Percentiles rank a stretch among this genome's conserved stretches.
These are phyloP conservation scores for Neoarthrinium moseri DNA, from an alignment of 2,329 filamentous ascomycete species.

Conservation along the genomic window DNA sequence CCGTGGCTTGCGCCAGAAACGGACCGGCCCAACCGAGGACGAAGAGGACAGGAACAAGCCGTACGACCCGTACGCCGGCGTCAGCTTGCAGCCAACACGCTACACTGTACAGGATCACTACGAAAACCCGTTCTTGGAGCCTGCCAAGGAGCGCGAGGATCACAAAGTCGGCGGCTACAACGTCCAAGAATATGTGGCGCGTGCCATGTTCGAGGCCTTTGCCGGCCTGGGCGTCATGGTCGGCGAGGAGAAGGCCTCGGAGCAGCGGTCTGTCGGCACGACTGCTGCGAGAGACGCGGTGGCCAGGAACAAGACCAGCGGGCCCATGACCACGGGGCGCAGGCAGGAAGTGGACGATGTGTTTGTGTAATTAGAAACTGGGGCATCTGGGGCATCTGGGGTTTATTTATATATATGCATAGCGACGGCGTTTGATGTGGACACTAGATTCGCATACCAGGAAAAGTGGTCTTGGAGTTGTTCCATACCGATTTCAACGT, in stretches of 20 bases:
- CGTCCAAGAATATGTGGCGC: slow-evolving; percentile 75
- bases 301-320: slow-evolving; percentile 27
- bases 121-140: slow-evolving; percentile 71
- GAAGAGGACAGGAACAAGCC: slow-evolving; percentile 66
- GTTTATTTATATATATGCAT: slow-evolving; percentile 24
- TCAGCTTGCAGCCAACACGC: slow-evolving; percentile 63
- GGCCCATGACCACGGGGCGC: slow-evolving; percentile 17
- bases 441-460: neutral
- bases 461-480: too few species aligned
- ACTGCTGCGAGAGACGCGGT: slow-evolving; percentile 34
- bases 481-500: too few species aligned
- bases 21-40: slow-evolving; percentile 42
- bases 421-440: slow-evolving; percentile 28
- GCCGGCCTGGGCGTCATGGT: slow-evolving; percentile 85
- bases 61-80: slow-evolving; percentile 85
- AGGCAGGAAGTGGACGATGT: slow-evolving; percentile 51
- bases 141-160: slow-evolving; percentile 61
- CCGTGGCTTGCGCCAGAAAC: slow-evolving; percentile 72
- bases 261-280: slow-evolving; percentile 32
- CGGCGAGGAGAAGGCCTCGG: slow-evolving; percentile 65
- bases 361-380: slow-evolving; percentile 30
- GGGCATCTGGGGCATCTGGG: neutral
- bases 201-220: slow-evolving; percentile 86
- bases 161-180: slow-evolving; percentile 81
- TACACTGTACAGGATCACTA: slow-evolving; percentile 71